phyloP scores from a whole-genome alignment of 306 rosid genomes.

The Acacia confusa region DNA sequence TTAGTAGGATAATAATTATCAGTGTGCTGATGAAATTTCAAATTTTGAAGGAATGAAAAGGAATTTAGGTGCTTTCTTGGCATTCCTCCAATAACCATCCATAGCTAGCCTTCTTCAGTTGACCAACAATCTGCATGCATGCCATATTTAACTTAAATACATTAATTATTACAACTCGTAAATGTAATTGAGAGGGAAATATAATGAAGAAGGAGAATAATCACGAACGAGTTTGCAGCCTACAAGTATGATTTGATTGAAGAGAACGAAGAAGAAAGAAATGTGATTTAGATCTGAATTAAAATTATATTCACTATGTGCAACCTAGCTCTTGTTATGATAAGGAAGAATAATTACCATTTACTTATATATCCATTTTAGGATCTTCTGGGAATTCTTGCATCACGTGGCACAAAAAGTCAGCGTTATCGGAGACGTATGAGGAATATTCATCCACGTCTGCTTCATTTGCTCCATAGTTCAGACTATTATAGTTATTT shows the following conservation, averaged over 20 bases:
- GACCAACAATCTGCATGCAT: neutral
- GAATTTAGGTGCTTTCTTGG: neutral
- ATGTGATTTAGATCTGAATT: neutral
- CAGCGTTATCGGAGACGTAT: constrained; percentile 8
- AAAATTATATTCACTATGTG: neutral
- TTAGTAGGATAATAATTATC: neutral
- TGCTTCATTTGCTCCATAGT: neutral
- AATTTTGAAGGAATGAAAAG: neutral
- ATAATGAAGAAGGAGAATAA: neutral
- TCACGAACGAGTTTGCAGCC: neutral
- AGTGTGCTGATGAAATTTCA: neutral
- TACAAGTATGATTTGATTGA: too few species aligned
- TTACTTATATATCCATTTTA: neutral
- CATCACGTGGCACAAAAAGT: neutral
- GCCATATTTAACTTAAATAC: neutral
- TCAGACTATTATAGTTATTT: neutral
- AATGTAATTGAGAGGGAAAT: neutral
- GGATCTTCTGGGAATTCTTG: neutral
- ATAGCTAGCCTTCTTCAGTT: neutral
- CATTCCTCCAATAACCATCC: neutral
- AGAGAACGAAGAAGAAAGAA: neutral
- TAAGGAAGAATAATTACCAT: too few species aligned
- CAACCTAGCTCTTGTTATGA: neutral
- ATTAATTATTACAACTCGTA: neutral
- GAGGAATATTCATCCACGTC: neutral